Conservation (phyloP, 176 grass and related monocot genomes). For the Rhipidocladum racemiflorum region DNA sequence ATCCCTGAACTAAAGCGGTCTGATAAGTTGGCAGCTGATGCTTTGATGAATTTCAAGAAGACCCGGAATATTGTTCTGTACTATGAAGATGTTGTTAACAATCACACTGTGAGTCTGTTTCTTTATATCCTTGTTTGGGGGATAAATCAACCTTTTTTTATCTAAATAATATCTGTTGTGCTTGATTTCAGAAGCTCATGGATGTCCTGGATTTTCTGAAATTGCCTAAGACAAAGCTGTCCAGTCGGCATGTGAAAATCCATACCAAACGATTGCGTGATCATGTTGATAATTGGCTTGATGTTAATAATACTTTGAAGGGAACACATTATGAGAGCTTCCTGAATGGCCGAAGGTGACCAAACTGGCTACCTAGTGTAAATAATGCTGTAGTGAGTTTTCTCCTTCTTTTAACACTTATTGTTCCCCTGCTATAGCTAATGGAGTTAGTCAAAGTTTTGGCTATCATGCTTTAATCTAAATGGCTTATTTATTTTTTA, state of each 20-base stretch:
- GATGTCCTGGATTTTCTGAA: constrained; percentile 81
- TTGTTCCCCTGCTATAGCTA: constrained; percentile 5
- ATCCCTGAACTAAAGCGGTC: constrained; percentile 51
- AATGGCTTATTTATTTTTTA: constrained; percentile 5
- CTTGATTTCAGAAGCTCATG: constrained; percentile 57
- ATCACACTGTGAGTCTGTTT: constrained; percentile 53
- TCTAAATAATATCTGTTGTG: neutral
- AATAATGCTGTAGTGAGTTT: constrained; percentile 38
- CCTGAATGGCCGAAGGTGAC: constrained; percentile 51
- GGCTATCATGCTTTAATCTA: constrained; percentile 15
- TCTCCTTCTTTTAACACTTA: constrained; percentile 17
- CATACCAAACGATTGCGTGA: constrained; percentile 62
- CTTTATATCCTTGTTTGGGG: neutral
- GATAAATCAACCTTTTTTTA: neutral
- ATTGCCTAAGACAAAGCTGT: constrained; percentile 62
- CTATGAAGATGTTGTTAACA: constrained; percentile 80
- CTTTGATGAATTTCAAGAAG: constrained; percentile 60
- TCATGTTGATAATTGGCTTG: constrained; percentile 84
- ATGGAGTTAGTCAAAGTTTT: constrained; percentile 22
- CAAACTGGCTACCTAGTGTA: constrained; percentile 35
- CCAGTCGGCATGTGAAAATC: constrained; percentile 85
- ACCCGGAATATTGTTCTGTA: constrained; percentile 75
- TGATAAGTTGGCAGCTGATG: constrained; percentile 59
- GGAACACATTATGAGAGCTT: constrained; percentile 63
- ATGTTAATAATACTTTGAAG: constrained; percentile 61